These are phyloP conservation scores for Quercus variabilis DNA, from an alignment of 306 rosid genomes.

Conservation along the genomic window DNA sequence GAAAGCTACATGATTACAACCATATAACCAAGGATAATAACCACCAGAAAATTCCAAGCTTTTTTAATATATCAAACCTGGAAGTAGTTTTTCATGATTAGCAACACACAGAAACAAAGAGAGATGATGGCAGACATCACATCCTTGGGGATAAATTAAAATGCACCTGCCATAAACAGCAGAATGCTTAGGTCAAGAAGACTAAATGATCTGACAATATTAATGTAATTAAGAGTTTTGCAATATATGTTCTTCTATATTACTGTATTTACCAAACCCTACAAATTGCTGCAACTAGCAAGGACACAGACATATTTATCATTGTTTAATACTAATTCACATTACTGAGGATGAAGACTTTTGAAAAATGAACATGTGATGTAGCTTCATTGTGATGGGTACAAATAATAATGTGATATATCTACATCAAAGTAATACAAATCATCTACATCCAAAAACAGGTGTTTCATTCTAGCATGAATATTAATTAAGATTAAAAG, in stretches of 20 bases:
- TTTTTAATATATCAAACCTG: slow-evolving; percentile 50
- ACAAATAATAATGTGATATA: background rate
- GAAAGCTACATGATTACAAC: slow-evolving; percentile 5
- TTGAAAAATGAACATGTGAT: too few species aligned
- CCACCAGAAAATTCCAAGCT: background rate
- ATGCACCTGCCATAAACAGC: slow-evolving; percentile 72
- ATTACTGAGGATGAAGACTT: too few species aligned
- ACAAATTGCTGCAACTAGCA: background rate
- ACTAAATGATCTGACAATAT: background rate
- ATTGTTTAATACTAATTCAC: background rate
- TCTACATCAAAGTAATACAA: background rate
- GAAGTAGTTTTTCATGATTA: slow-evolving; percentile 98
- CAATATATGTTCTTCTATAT: background rate
- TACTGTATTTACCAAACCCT: background rate
- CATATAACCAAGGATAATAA: slow-evolving; percentile 9
- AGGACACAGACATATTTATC: background rate
- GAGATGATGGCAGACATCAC: slow-evolving; percentile 98
- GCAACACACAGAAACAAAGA: slow-evolving; percentile 95
- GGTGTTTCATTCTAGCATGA: background rate
- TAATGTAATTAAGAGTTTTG: background rate
- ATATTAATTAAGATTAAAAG: background rate
- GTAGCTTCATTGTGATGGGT: background rate
- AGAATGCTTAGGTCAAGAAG: slow-evolving; percentile 21
- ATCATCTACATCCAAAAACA: background rate
- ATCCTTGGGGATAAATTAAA: slow-evolving; percentile 95